Evolutionary conservation across 2,329 filamentous ascomycete species (phyloP).

Genomic region (Clathrospora elynae): DNA sequence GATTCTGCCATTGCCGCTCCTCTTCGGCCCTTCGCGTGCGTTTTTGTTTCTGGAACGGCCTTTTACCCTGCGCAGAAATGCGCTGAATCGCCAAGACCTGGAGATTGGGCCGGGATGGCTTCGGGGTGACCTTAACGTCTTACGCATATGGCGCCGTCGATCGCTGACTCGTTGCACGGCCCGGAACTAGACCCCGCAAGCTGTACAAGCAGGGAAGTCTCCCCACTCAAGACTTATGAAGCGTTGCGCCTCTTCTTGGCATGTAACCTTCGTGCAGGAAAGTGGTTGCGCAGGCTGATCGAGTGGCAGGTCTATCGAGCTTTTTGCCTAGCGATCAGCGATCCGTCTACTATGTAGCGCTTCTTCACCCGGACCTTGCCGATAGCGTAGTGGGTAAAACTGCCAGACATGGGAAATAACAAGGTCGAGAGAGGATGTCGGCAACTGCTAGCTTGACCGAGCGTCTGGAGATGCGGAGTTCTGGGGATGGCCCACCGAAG

Average conservation of each 20-base stretch:
- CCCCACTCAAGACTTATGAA: conserved; percentile 22
- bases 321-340: conserved; percentile 7
- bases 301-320: neutral
- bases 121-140: conserved; percentile 10
- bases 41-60: too few relatives aligned
- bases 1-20: too few relatives aligned
- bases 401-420: conserved; percentile 3
- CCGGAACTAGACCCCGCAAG: conserved; percentile 20
- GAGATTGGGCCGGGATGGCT: neutral
- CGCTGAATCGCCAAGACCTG: neutral
- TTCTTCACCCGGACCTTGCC: too few relatives aligned
- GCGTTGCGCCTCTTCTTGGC: conserved; percentile 16
- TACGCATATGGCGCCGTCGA: neutral
- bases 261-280: conserved; percentile 16
- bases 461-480: conserved; percentile 1
- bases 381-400: conserved; percentile 1
- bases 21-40: too few relatives aligned
- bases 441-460: conserved; percentile 1
- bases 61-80: too few relatives aligned
- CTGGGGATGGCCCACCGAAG: conserved; percentile 9
- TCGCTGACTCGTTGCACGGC: conserved; percentile 8
- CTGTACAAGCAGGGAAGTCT: conserved; percentile 23
- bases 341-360: conserved; percentile 5
- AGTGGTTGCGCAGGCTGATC: neutral
- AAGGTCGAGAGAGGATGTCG: conserved; percentile 7